These are phyloP conservation scores for Salix exigua DNA, from an alignment of 345 rosid species.

Conservation along the genomic window DNA sequence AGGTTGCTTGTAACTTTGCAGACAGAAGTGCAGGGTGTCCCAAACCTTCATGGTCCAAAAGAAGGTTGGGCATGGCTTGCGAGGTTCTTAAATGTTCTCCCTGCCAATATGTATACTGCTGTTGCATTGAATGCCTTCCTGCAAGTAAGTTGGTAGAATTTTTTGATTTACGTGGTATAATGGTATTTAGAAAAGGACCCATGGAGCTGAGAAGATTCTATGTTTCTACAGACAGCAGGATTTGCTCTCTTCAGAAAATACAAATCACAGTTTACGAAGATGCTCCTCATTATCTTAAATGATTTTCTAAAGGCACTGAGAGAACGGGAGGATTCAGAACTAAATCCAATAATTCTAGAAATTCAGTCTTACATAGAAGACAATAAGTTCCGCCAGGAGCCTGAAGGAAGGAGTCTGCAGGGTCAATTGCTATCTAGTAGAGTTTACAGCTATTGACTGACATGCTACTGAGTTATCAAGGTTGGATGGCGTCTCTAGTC, in stretches of 20 bases:
- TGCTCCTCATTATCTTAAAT: constrained; percentile 46
- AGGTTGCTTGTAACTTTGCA: constrained; percentile 28
- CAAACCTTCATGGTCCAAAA: constrained; percentile 61
- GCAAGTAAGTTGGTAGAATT: constrained; percentile 40
- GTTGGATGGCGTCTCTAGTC: no score
- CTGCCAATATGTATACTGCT: constrained; percentile 70
- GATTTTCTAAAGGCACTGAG: constrained; percentile 53
- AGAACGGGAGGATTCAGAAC: constrained; percentile 42
- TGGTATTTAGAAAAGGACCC: neutral
- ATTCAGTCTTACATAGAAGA: constrained; percentile 63
- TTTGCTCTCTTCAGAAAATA: constrained; percentile 57
- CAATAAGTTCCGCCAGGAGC: constrained; percentile 51
- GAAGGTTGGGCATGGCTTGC: constrained; percentile 91
- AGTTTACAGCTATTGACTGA: neutral
- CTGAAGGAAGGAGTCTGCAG: constrained; percentile 58
- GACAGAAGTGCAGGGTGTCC: constrained; percentile 55
- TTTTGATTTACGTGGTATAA: neutral
- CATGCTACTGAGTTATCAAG: no score
- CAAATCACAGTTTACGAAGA: constrained; percentile 64
- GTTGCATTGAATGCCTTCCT: constrained; percentile 69
- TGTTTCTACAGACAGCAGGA: constrained; percentile 64
- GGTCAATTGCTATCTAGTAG: constrained; percentile 35
- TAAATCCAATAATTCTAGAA: constrained; percentile 38
- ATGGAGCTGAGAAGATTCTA: neutral
- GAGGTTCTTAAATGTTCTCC: constrained; percentile 54